Conservation (phyloP, 2,329 filamentous ascomycete genomes). For the Lecanicillium sp. region DNA sequence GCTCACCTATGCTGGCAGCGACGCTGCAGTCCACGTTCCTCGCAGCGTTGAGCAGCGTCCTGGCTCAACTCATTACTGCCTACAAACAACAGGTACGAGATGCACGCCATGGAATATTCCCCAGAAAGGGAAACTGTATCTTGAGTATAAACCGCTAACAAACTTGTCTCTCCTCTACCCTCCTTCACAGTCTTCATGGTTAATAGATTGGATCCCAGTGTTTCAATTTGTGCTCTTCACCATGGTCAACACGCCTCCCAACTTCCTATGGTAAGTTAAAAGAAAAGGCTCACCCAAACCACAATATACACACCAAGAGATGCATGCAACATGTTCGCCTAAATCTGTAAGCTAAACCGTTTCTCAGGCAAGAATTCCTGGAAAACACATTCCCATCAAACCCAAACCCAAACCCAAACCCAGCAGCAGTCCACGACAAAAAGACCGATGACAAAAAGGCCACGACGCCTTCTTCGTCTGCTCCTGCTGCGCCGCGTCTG, state of each 20-base stretch:
- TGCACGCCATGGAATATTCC: background rate
- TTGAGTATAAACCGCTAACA: no score
- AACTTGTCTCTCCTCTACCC: background rate
- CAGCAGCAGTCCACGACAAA: conserved; percentile 24
- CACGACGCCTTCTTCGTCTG: no score
- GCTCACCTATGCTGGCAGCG: conserved; percentile 46
- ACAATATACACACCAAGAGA: no score
- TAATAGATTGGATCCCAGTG: conserved; percentile 58
- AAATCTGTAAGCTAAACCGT: background rate
- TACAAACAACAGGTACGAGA: conserved; percentile 48
- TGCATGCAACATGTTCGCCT: no score
- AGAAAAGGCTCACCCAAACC: no score
- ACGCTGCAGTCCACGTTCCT: conserved; percentile 60
- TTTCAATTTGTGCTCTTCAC: conserved; percentile 72
- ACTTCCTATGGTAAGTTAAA: conserved; percentile 74
- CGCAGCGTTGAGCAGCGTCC: conserved; percentile 58
- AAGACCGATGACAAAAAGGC: conserved; percentile 31
- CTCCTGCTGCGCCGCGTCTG: conserved; percentile 39
- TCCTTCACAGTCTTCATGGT: conserved; percentile 42
- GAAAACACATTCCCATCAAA: conserved; percentile 67
- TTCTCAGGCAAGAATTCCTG: conserved; percentile 61
- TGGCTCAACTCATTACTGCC: conserved; percentile 63
- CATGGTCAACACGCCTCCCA: conserved; percentile 67
- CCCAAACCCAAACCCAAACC: conserved; percentile 37
- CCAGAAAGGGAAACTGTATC: no score